Base-by-base conservation (phyloP, 148 eudicot species). In the Selenicereus undatus region DNA sequence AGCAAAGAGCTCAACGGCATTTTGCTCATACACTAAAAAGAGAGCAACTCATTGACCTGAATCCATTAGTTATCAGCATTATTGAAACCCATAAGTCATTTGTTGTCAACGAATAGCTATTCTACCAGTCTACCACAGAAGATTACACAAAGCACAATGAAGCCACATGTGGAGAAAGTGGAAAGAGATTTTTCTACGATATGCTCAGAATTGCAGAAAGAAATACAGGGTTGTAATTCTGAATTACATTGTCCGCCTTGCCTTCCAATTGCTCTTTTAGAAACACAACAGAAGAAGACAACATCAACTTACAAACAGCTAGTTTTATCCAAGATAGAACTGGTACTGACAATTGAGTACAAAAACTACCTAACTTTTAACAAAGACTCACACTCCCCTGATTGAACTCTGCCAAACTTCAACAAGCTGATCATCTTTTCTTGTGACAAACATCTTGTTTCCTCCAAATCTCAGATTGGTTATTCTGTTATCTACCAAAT, bases 341-440 rank as follows among this genome's bases (percentile, higher is more conserved):
- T 48, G 52, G 52, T 48, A 12, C 8, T 6, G 14, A 48, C 52
- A 0, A 48, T 8, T 10, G 52, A 48, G 52, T 10, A 64, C 8
- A 68, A 48, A 26, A 51, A 65, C 45, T 77, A 77, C 62, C 60
- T 22, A 68, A 78, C 4, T 56, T 26, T 79, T 27, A 36, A 45
- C 5, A 39, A 78, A 51, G 42, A 29, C 18, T 84, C 79, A 87
- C 77, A 84, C 81, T 74, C 89, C 90, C 79, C 82, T 73, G 32
- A 74, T 84, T 6, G 90, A 88, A 81, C 91, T 88, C 69, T 90
- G 89, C 99, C 99, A 96, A 85, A 96, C 97, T 83, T 96, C 99
- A 54, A 93, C 87, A 76, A 77, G 81, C 75, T 92, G 99, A 74
- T 94, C 85, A 86, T 94, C 93, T 78, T 92, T 96, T 68, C 98